Evolutionary conservation across 805 yeast genomes (phyloP).

Genomic region (Candida caryicola): DNA sequence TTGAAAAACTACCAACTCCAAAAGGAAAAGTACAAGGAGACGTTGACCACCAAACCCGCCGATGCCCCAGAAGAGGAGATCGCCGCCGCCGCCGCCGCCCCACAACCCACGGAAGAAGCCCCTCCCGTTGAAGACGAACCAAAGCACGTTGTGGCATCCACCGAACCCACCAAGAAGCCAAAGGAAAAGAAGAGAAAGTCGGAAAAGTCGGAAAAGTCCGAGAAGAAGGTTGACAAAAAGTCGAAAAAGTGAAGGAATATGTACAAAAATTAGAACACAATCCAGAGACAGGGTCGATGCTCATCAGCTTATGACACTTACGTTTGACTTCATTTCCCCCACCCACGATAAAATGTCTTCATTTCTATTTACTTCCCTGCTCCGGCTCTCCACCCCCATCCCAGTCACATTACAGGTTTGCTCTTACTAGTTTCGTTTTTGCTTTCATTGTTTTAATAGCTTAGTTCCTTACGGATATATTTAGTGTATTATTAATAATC

Average conservation of each 20-base stretch:
- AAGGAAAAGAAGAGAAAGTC: conserved; percentile 15
- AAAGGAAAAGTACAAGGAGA: conserved; percentile 34
- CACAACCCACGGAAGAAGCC: conserved; percentile 3
- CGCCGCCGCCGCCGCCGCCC: conserved; percentile 10
- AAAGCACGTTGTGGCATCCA: neutral
- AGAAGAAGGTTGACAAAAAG: conserved; percentile 17
- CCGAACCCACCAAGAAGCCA: conserved; percentile 7
- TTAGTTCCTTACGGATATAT: neutral
- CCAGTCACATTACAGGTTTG: too few relatives aligned
- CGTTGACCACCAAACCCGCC: conserved; percentile 18
- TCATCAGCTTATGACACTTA: too few relatives aligned
- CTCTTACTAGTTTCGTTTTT: neutral
- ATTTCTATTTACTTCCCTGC: too few relatives aligned
- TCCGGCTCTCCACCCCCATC: too few relatives aligned
- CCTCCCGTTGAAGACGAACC: neutral
- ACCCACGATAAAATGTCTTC: too few relatives aligned
- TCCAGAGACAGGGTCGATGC: too few relatives aligned
- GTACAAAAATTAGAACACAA: too few relatives aligned
- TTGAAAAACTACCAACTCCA: conserved; percentile 34
- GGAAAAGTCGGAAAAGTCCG: conserved; percentile 12
- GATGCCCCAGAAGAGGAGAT: conserved; percentile 13
- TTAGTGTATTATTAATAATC: conserved; percentile 2
- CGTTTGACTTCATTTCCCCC: too few relatives aligned
- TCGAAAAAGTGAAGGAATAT: conserved; percentile 10
- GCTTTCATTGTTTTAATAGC: neutral